Evolutionary conservation across 2,329 filamentous ascomycete genomes (phyloP).

Genomic region (Fonsecaea nubica): DNA sequence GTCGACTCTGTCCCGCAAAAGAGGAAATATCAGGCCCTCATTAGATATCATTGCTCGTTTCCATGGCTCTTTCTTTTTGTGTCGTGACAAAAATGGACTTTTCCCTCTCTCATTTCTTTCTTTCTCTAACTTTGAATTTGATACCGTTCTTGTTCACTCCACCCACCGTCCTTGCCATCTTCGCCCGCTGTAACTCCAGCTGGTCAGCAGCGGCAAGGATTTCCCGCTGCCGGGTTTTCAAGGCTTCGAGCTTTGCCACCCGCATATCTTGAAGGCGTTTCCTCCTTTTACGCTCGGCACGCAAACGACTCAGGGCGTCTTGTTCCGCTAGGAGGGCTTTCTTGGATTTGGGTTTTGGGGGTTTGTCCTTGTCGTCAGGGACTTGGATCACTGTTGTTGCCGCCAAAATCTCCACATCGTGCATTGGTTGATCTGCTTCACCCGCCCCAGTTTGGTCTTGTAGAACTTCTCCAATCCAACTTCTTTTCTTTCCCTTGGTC

Average conservation of each 20-base stretch:
- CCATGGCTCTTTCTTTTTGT: not conserved
- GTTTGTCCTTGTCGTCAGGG: conserved; percentile 38
- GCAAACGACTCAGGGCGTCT: conserved; percentile 47
- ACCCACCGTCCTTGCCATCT: conserved; percentile 66
- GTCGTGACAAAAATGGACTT: not conserved
- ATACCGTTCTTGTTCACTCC: conserved; percentile 69
- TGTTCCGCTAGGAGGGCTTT: conserved; percentile 54
- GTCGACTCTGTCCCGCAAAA: not conserved
- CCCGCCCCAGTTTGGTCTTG: conserved; percentile 15
- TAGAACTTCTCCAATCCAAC: conserved; percentile 36
- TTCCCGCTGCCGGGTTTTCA: conserved; percentile 62
- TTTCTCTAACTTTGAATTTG: conserved; percentile 69
- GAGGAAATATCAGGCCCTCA: not conserved
- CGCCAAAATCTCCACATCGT: conserved; percentile 29
- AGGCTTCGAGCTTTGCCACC: conserved; percentile 57
- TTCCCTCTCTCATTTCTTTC: conserved; percentile 55
- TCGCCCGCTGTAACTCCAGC: conserved; percentile 65
- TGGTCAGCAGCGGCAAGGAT: conserved; percentile 62
- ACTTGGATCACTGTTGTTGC: not conserved
- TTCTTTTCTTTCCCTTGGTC: conserved; percentile 30
- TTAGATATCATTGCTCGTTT: conserved; percentile 1
- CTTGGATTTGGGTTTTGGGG: conserved; percentile 48
- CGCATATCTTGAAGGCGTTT: conserved; percentile 58
- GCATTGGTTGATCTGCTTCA: conserved; percentile 26
- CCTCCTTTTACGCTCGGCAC: conserved; percentile 54